Base-by-base conservation (phyloP, 2,329 filamentous ascomycete genomes). In the Colletotrichum eremochloae region DNA sequence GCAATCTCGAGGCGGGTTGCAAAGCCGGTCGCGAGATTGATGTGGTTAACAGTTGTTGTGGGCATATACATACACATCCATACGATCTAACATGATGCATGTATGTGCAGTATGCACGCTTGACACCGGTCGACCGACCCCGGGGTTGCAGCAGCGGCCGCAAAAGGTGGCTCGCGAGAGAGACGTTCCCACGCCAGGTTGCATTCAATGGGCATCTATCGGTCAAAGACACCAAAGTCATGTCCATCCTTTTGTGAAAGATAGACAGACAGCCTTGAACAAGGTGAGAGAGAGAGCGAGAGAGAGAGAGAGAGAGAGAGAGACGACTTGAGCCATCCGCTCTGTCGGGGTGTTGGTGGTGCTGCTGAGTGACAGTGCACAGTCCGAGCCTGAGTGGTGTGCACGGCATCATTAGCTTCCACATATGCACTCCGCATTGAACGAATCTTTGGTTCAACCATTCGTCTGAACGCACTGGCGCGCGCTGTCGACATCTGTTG, bases 341-440 rank as follows among this genome's bases (percentile, higher is more conserved):
- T 14, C 11, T 12, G 48, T 62, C 12, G 31, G 8, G 40, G 40
- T 12, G 38, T 4, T 4, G 40, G 11, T 1, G 38, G 40, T 14
- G 44, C 8, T 20, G 46, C 8, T 48, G 20, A 48, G 31, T 38
- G 44, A 62, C 31, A 14, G 46, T 38, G 44, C 24, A 63, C 14
- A 12, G 46, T 24, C 12, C 20, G 33, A 14, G 48, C 33, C 20
- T n/a, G 44, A 36, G 31, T 63, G 31, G 14, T 38, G 33, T 63
- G 60, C 33, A 38, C 48, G 33, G 15, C n/a, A 52, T 52, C 33
- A n/a, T 44, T 38, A 29, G 36, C 40, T 64, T 58, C 18, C 44
- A 24, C 18, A 44, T 63, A 36, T 58, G 53, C 44, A 69, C 60
- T 65, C 67, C 67, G 61, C 67, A 69, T 52, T 40, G 2, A 20